Base-by-base conservation (phyloP, 768 basidiomycete genomes). In the Xerocomus brunneocitrinus region DNA sequence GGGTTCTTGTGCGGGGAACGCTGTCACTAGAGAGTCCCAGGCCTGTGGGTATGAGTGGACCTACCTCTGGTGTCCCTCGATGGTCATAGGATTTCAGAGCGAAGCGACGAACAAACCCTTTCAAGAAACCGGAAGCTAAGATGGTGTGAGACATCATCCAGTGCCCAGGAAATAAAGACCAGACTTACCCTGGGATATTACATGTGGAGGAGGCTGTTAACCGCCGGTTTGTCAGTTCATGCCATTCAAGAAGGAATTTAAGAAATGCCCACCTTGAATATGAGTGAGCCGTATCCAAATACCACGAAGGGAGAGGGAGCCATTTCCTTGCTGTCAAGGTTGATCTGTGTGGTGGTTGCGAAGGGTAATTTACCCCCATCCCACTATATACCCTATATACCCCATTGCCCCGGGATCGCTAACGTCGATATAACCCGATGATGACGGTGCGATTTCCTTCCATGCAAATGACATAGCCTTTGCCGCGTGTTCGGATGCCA, bases 81-180 rank as follows among this genome's bases (percentile, higher is more conserved):
- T 95, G 93, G 67, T 95, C 92, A 66, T 90, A 87, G 49, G 90
- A 92, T 63, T 82, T 81, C 71, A 94, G 90, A 0, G 91, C 89
- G 63, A 95, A 95, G 24, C 92, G 75, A 0, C 91, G 80, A 0
- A 93, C 87, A 51, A 91, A 91, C 34, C 88, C 88, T 70, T 92
- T 94, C 58, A 95, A 73, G 60, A 85, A 95, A 9, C 92, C 92
- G 0, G 87, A 77, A 2, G 75, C 88, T 86, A 19, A 8, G 27
- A 28, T 9, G 8, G 46, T 14, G 25, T 28, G 8, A 44, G 47
- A 47, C 9, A 27, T 25, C 9, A 27, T 19, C 14, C n/a, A 22
- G 30, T 30, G n/a, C 31, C 22, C 4, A 7, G 32, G 9, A 7
- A 16, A 19, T 31, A 16, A 47, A 19, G 22, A 25, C 27, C n/a